Evolutionary conservation across 805 yeast genomes (phyloP).

Genomic region (Pichia californica): DNA sequence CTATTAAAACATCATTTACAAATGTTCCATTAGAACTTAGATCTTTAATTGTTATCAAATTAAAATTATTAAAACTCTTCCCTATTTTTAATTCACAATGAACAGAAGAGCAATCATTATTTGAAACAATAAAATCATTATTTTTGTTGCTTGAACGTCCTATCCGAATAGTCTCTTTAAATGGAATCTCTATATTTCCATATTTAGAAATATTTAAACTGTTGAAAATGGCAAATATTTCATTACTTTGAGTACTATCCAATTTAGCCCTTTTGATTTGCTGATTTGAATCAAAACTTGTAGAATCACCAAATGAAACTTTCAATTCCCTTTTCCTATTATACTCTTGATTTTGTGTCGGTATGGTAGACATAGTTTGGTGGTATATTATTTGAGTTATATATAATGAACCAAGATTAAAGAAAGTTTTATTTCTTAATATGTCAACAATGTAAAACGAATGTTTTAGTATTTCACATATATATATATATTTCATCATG

Average conservation of each 20-base stretch:
- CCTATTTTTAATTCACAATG: slow-evolving; percentile 47
- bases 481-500: no score
- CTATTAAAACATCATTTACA: slow-evolving; percentile 50
- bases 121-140: slow-evolving; percentile 39
- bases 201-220: slow-evolving; percentile 10
- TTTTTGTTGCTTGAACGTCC: slow-evolving; percentile 36
- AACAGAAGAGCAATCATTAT: slow-evolving; percentile 52
- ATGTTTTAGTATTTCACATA: no score
- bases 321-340: slow-evolving; percentile 3
- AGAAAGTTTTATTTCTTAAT: no score
- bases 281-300: neutral
- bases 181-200: slow-evolving; percentile 6
- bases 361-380: neutral
- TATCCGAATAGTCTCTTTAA: slow-evolving; percentile 11
- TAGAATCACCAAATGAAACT: slow-evolving; percentile 1
- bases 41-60: slow-evolving; percentile 45
- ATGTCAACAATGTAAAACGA: no score
- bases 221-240: slow-evolving; percentile 10
- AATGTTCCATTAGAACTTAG: slow-evolving; percentile 60
- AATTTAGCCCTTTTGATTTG: neutral
- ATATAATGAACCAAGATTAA: no score
- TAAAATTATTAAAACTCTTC: slow-evolving; percentile 32
- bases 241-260: neutral
- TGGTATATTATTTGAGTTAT: no score
- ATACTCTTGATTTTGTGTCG: neutral